Conservation (phyloP, 1,284 basidiomycete genomes). For the Kwoniella shivajii region DNA sequence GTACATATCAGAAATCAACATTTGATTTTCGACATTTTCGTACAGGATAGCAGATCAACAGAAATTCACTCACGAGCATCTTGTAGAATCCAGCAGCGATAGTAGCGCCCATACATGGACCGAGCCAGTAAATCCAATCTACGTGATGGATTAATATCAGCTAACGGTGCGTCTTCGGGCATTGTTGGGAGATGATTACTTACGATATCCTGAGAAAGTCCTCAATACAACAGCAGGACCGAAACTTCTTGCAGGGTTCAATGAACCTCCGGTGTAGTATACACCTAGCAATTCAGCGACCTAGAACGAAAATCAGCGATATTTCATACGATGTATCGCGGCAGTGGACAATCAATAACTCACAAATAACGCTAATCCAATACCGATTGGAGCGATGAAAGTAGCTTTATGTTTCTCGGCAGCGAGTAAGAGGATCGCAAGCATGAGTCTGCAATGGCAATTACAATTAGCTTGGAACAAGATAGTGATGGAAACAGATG, state of each 20-base stretch:
- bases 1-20: background rate
- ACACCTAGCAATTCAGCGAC: conserved; percentile 55
- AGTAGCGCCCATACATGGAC: conserved; percentile 44
- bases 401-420: conserved; percentile 59
- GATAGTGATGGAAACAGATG: background rate
- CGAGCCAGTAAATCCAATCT: conserved; percentile 55
- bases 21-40: too few relatives aligned
- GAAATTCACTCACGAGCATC: conserved; percentile 35
- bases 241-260: conserved; percentile 53
- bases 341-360: background rate
- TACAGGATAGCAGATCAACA: background rate
- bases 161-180: too few relatives aligned
- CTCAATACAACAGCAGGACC: conserved; percentile 51
- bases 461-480: background rate
- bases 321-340: too few relatives aligned
- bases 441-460: conserved; percentile 38
- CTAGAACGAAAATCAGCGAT: background rate
- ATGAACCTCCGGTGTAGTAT: conserved; percentile 54
- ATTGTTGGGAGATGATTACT: conserved; percentile 16
- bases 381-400: conserved; percentile 59
- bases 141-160: background rate
- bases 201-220: conserved; percentile 41
- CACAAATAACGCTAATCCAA: conserved; percentile 57
- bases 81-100: conserved; percentile 54
- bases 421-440: conserved; percentile 55